Evolutionary conservation across 2,329 filamentous ascomycete species (phyloP), one percentile per base, ranked within the genome.

Genomic region (Graphilbum ipis-grandicollis): DNA sequence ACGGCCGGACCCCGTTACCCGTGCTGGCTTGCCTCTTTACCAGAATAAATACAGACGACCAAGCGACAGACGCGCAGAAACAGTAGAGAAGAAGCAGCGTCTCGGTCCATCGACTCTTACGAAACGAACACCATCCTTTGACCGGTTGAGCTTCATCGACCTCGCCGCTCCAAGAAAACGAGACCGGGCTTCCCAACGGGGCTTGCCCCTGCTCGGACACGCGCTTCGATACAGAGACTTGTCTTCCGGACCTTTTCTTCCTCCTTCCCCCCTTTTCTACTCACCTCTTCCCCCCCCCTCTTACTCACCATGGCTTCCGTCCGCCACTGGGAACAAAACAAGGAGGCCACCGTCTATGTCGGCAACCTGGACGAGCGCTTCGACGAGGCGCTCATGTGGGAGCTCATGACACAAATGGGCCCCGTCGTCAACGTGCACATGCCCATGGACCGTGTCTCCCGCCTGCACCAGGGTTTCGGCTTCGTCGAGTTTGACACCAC

Each of bases 401-500:
- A 98, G 65, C 70, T 98, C 50, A 96, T 96, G 85, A 76, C 94
- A 39, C 90, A 98, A 63, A 85, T 86, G 55, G 90, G 90, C 38
- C 86, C 88, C 48, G 92, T 98, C 50, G 83, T 93, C 53, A 96
- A 96, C 59, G 88, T 98, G 44, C 90, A 98, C 61, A 76, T 98
- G 53, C 90, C 90, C 39, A 93, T 94, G 66, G 90, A 98, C 58
- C 83, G 90, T 56, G 90, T 98, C 48, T 94, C 90, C 33, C 85
- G 94, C 53, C 79, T 78, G 39, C 90, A 98, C 57, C 90, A 96
- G 60, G 90, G 90, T 48, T 98, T 94, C 65, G 90, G 90, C 50
- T 98, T 98, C 59, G 90, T 98, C 58, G 90, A 98, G 59, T 98
- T 94, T 58, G 88, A 85, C 52, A 86, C 80, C 47, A 85, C 93